Evolutionary conservation across 179 eudicot genomes (phyloP).

Genomic region (Patellifolia procumbens): DNA sequence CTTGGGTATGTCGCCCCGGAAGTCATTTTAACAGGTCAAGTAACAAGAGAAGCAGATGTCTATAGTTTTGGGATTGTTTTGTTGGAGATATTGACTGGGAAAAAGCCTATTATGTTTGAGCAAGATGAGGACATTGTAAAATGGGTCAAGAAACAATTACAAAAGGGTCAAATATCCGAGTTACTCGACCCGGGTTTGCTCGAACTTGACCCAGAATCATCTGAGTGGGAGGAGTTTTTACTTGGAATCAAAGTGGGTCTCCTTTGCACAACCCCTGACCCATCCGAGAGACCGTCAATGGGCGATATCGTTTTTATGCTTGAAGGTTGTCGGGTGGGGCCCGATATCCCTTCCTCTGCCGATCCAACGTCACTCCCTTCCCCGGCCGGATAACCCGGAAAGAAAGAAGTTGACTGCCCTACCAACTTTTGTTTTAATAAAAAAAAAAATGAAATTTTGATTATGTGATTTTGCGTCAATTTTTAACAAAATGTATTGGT

Average conservation of each 20-base stretch:
- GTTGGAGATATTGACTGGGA: conserved; percentile 65
- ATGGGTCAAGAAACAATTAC: conserved; percentile 70
- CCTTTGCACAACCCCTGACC: conserved; percentile 65
- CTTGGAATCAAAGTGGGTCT: conserved; percentile 66
- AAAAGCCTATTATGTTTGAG: conserved; percentile 64
- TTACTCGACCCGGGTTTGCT: conserved; percentile 61
- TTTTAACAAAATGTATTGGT: conserved; percentile 16
- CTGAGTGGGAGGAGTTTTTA: conserved; percentile 79
- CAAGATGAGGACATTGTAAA: conserved; percentile 72
- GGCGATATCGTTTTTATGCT: conserved; percentile 70
- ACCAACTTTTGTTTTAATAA: conserved; percentile 12
- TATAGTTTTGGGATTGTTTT: conserved; percentile 71
- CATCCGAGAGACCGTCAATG: conserved; percentile 62
- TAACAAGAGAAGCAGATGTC: conserved; percentile 55
- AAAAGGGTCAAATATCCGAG: conserved; percentile 63
- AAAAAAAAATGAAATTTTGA: neutral
- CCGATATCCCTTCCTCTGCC: conserved; percentile 61
- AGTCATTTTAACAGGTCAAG: conserved; percentile 36
- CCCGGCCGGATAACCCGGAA: conserved; percentile 38
- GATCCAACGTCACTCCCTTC: conserved; percentile 64
- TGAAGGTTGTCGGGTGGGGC: conserved; percentile 72
- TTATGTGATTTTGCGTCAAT: conserved; percentile 28
- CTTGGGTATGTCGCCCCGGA: conserved; percentile 65
- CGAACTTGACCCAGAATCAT: conserved; percentile 71
- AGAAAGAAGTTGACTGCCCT: conserved; percentile 13